Evolutionary conservation across 192 early-diverging fungal species (phyloP), one percentile per base, ranked within the genome.

Genomic region (Lunasporangiospora selenospora): DNA sequence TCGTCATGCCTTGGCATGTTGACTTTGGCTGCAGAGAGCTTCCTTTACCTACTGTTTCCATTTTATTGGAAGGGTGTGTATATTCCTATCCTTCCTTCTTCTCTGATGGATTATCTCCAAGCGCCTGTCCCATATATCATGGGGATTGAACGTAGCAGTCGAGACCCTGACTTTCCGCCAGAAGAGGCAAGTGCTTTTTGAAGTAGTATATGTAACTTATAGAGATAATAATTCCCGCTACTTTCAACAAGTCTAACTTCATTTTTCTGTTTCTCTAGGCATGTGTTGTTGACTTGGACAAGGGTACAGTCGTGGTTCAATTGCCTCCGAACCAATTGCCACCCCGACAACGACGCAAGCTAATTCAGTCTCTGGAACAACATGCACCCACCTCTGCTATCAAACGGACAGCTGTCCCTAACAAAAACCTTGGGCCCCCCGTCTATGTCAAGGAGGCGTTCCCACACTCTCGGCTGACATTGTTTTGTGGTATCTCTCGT

Each of bases 101-200:
- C 79, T 26, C 60, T 92, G 9, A 62, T 92, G 77, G 63, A 75
- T 46, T 81, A 80, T 45, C 67, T 90, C 10, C 81, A 90, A 62
- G 92, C 89, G 15, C 89, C 92, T 21, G 88, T 93, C 41, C 92
- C 92, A 12, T 93, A 87, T 41, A 90, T 93, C 15, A 80, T 92
- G 39, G 92, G 92, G 12, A 83, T 91, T 21, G 77, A 88, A 39
- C 77, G 85, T 12, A 42, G 78, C 15, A 79, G 63, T 4, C 62
- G 78, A 39, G 80, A 82, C 32, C 67, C 86, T 2, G 82, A 87
- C 36, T 83, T 80, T 46, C 66, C 81, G 55, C 86, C 88, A 7
- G 78, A 84, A 46, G 92, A 93, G 61, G 92, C 88, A 80, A 47
- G 70, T 47, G 39, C 16, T 29, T 3, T 12, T 36, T 55, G 13